Evolutionary conservation across 75 land plant species (phyloP), one percentile per base, ranked within the genome.

Genomic region (Cryptomeria japonica): DNA sequence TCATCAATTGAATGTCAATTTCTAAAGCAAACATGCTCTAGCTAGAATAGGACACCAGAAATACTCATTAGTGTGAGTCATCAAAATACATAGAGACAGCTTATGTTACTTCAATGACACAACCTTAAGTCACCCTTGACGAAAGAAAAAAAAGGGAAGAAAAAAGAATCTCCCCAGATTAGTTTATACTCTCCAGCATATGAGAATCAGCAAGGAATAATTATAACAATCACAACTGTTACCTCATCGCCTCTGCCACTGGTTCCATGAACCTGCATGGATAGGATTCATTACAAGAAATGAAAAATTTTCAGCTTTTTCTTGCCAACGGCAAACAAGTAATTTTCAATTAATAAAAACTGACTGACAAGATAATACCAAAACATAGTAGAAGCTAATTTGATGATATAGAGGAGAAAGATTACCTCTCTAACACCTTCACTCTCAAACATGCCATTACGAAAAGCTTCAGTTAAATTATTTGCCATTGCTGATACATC

Each of bases 201-300:
- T 73, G 38, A 84, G 61, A 34, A 49, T 84, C 32, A 41, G 61
- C 36, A 84, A 49, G 36, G 9, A 49, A 84, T 51, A 37, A 25
- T 84, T 31, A 49, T 41, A 49, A 7, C 36, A n/a, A 32, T 22
- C 36, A 37, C 90, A 97, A 22, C n/a, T 25, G 10, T 41, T 84
- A 84, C 99, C 99, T 96, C 99, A 91, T 96, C 98, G 91, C 95
- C 98, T 85, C 95, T 94, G 88, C 94, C 99, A 90, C 91, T 91
- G 31, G 96, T 92, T 22, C 96, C 99, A 80, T 92, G 92, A 79
- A 87, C 93, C 98, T 95, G 92, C 91, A 92, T 85, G 80, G 55
- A 19, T 16, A 53, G 61, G 9, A 31, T 0, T 84, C 32, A 32
- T 9, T 28, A 16, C 13, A 53, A 49, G n/a, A 41, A 39, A 19